Conservation (phyloP, 345 rosid species). For the Theobroma cacao region DNA sequence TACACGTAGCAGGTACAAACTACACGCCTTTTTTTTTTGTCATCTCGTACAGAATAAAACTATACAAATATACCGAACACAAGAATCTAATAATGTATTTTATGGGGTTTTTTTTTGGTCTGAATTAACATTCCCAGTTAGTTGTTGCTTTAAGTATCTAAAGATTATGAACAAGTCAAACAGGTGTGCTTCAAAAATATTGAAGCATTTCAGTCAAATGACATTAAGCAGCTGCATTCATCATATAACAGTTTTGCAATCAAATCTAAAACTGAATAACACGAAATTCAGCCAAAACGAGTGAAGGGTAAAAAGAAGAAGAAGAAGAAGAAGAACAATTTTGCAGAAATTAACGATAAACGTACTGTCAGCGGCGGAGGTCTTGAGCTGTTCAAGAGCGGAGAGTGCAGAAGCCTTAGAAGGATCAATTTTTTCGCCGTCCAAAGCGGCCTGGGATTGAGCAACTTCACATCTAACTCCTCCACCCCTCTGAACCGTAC, state of each 20-base stretch:
- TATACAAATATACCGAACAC: neutral
- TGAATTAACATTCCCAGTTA: neutral
- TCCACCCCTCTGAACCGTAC: conserved; percentile 25
- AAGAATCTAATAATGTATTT: neutral
- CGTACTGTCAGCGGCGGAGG: conserved; percentile 62
- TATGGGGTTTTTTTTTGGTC: neutral
- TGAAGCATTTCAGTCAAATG: neutral
- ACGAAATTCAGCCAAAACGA: neutral
- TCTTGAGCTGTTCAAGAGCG: conserved; percentile 70
- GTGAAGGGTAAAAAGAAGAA: neutral
- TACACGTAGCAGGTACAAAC: neutral
- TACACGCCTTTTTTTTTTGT: neutral
- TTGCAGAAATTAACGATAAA: neutral
- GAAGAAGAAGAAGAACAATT: neutral
- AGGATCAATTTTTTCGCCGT: conserved; percentile 4
- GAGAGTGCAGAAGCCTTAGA: conserved; percentile 43
- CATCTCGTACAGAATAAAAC: neutral
- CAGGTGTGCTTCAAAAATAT: neutral
- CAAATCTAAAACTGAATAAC: conserved; percentile 3
- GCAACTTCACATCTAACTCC: conserved; percentile 42
- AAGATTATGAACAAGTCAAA: neutral
- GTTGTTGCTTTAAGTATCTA: neutral
- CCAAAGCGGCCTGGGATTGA: conserved; percentile 23
- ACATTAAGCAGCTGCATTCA: conserved; percentile 16
- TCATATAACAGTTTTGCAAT: neutral